Evolutionary conservation across 345 rosid species (phyloP).

Genomic region (Rubroshorea leprosula): DNA sequence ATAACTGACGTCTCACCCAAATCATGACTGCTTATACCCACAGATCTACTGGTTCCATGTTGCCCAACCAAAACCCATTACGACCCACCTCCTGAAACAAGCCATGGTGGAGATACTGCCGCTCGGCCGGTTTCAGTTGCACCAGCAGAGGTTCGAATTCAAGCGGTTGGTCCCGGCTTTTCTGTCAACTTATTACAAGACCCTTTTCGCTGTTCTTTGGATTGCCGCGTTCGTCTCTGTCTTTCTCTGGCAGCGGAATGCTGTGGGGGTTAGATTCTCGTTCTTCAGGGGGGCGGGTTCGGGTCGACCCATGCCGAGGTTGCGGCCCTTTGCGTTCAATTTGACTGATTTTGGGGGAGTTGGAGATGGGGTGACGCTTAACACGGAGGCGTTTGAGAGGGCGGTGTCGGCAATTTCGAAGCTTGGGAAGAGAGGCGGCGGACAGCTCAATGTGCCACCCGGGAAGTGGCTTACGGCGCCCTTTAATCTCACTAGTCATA

Average conservation of each 20-base stretch:
- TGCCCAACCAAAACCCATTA: neutral
- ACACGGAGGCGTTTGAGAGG: slow-evolving; percentile 87
- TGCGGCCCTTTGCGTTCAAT: slow-evolving; percentile 61
- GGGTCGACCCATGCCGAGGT: slow-evolving; percentile 38
- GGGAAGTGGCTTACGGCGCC: slow-evolving; percentile 97
- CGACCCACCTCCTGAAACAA: neutral
- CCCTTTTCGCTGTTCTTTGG: slow-evolving; percentile 79
- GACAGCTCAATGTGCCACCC: slow-evolving; percentile 91
- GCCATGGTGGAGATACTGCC: slow-evolving; percentile 55
- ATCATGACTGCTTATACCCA: neutral
- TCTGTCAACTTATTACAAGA: slow-evolving; percentile 61
- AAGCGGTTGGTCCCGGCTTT: slow-evolving; percentile 51
- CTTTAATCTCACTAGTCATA: slow-evolving; percentile 86
- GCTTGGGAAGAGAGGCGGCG: slow-evolving; percentile 80
- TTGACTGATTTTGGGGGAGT: slow-evolving; percentile 90
- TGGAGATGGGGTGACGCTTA: slow-evolving; percentile 73
- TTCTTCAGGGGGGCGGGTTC: slow-evolving; percentile 30
- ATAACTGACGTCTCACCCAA: slow-evolving; percentile 30
- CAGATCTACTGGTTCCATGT: neutral
- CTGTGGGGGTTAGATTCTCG: slow-evolving; percentile 37
- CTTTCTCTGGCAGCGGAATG: slow-evolving; percentile 72
- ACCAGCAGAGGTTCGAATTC: slow-evolving; percentile 38
- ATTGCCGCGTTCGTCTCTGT: slow-evolving; percentile 76
- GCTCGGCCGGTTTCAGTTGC: slow-evolving; percentile 36
- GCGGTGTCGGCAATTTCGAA: slow-evolving; percentile 66